Base-by-base conservation (phyloP, 164 flowering plant genomes). In the Vitis labrusca region DNA sequence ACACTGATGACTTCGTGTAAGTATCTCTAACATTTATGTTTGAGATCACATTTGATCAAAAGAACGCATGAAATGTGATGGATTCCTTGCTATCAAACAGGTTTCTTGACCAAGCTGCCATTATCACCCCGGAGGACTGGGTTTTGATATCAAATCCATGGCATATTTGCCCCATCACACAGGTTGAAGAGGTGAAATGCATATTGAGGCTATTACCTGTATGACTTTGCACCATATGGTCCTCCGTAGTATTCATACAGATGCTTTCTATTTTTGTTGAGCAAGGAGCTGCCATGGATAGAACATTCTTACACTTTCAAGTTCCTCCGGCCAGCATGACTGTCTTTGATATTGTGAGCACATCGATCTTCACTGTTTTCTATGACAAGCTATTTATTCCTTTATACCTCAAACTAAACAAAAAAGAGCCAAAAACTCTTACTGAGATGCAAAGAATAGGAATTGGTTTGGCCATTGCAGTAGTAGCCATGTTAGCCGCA, bases 261-360 rank as follows among this genome's bases (percentile, higher is more conserved):
- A 81, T 84, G 88, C 49, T 73, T 5, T 84, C 88, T 19, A 78
- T 84, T 19, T 84, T 86, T 30, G 80, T 84, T 5, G 85, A 83
- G 56, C 88, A 86, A 73, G 90, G 86, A 30, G 86, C 82, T 1
- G 79, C 79, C 56, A 84, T 86, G 88, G 62, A 82, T 65, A 70
- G 77, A 0, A 29, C 12, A 29, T 17, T 84, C 61, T 44, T 58
- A 17, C 56, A 47, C 62, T 84, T 84, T 54, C 80, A 77, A n/a
- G 61, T 88, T 53, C 89, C 89, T 10, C 82, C 90, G 0, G 87
- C 92, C 2, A 83, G 89, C 80, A 83, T 88, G 85, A 72, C 88
- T 1, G 73, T 66, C 23, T 88, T 88, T 32, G 88, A 86, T 81
- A 85, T 86, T 14, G 47, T 78, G 1, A 79, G 84, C 74, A 75